Base-by-base conservation (phyloP, 345 rosid species). In the Nephelium lappaceum region DNA sequence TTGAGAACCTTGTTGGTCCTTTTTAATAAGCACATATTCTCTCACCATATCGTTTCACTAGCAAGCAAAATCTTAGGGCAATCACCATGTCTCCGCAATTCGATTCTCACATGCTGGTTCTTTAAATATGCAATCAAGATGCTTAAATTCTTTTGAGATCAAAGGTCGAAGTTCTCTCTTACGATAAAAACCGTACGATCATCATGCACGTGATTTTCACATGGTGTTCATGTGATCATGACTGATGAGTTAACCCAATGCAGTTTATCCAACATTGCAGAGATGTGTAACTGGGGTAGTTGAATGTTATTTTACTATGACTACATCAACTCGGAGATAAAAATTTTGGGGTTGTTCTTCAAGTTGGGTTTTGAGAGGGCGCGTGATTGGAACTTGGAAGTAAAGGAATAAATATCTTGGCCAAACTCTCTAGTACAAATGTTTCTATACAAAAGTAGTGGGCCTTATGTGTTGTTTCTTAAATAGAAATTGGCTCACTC, bases 71-170 rank as follows among this genome's bases (percentile, higher is more conserved):
- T 79, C 78, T 81, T 65, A 4, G 5, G 58, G 79, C 81, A 80
- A 85, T 83, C 81, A 76, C 38, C 78, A 41, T 85, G 81, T 76
- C 84, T 72, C 83, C 79, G 6, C 69, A 31, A 24, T 57, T 62
- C 61, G 21, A 11, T 38, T 7, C 14, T 53, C 78, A 73, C 80
- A 23, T 45, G 60, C 23, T 16, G 9, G 16, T 24, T 7, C 15
- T 45, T 7, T 11, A 45, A 4, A 65, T 42, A 23, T n/a, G 27
- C 65, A 2, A 60, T 53, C 24, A 10, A 60, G 11, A 60, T 9
- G 65, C 31, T 60, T 60, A n/a, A n/a, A 10, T 16, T 4, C 16
- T 53, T 49, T 49, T 49, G 5, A 12, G 3, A 57, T n/a, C 62
- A 57, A 57, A 57, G 62, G 62, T n/a, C 62, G 23, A 57, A 6